Evolutionary conservation across 164 flowering plant species (phyloP).

Genomic region (Macadamia tetraphylla): DNA sequence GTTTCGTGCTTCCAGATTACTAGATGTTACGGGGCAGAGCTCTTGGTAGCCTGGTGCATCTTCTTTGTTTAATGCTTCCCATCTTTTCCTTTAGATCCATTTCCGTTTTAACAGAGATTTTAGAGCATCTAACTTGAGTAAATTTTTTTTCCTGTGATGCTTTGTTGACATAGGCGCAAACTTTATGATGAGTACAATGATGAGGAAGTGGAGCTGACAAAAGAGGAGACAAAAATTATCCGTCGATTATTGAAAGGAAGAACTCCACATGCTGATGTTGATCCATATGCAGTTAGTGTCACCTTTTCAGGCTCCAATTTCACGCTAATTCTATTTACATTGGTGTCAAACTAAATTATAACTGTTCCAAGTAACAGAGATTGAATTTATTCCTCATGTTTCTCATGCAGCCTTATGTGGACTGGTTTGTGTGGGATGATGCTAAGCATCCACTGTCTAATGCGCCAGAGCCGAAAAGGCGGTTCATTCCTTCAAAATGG

Average conservation of each 20-base stretch:
- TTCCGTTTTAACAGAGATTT: no score
- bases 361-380: not conserved
- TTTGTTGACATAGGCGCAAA: constrained; percentile 51
- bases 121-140: no score
- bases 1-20: no score
- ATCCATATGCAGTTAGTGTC: constrained; percentile 66
- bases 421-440: constrained; percentile 78
- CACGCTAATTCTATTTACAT: not conserved
- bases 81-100: no score
- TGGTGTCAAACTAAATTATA: constrained; percentile 1
- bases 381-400: not conserved
- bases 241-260: constrained; percentile 57
- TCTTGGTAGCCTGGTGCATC: no score
- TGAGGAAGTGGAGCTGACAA: constrained; percentile 77
- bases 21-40: no score
- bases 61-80: no score
- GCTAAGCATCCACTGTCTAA: constrained; percentile 77
- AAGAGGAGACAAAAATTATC: constrained; percentile 50
- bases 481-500: constrained; percentile 90
- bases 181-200: constrained; percentile 82
- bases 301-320: not conserved
- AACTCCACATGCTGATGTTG: constrained; percentile 90
- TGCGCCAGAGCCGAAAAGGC: constrained; percentile 97
- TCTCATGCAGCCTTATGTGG: constrained; percentile 70
- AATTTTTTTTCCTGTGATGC: no score